A percentile compares a stretch with the other conserved stretches of the same genome.
Evolutionary conservation across 257 asterid genomes (phyloP).

Genomic region (Orobanche coerulescens): DNA sequence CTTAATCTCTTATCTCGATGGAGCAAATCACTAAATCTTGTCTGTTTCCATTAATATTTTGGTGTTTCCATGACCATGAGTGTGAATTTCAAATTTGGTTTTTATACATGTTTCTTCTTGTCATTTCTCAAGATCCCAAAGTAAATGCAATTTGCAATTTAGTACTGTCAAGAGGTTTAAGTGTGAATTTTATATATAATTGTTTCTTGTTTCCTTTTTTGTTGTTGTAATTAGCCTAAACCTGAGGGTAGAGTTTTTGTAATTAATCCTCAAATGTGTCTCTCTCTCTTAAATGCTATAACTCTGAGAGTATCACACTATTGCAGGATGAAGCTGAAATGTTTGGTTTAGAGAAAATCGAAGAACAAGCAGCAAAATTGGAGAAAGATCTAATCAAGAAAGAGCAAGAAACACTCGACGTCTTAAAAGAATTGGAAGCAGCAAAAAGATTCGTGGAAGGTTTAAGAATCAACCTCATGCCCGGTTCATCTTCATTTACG

Average conservation of each 20-base stretch:
- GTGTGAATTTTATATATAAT: no score
- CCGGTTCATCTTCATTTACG: constrained; percentile 46
- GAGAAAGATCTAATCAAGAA: constrained; percentile 56
- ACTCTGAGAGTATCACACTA: background rate
- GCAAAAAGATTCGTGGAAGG: constrained; percentile 57
- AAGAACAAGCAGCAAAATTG: constrained; percentile 44
- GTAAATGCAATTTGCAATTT: no score
- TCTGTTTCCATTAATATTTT: background rate
- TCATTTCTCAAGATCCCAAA: background rate
- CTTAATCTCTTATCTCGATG: background rate
- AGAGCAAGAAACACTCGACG: constrained; percentile 54
- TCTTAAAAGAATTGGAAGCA: constrained; percentile 53
- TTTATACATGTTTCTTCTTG: background rate
- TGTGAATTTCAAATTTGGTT: no score
- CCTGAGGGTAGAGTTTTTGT: background rate
- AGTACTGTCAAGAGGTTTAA: no score
- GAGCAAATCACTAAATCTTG: background rate
- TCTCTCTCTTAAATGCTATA: background rate
- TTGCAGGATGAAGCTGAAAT: constrained; percentile 16
- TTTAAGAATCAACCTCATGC: constrained; percentile 41
- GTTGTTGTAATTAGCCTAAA: background rate
- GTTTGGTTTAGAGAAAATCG: constrained; percentile 42
- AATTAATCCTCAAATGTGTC: background rate
- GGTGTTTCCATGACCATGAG: no score
- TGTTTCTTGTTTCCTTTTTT: no score